phyloP scores from a whole-genome alignment of 2,329 filamentous ascomycete species.

The Sphaerulina vaccinii region DNA sequence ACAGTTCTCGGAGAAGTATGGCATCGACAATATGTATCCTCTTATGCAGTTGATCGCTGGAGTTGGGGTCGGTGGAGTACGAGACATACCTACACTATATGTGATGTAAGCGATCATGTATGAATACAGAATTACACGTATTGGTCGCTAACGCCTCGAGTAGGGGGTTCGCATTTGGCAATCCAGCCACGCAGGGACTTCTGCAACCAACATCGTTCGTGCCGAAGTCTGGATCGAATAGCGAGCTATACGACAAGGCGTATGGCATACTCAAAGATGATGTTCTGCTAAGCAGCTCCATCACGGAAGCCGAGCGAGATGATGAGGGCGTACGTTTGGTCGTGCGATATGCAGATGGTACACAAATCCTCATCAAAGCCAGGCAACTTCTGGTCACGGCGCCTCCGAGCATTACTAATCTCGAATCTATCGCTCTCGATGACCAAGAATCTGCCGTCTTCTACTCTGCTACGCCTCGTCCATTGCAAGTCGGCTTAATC shows the following conservation, averaged over 20 bases:
- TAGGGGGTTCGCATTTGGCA: conserved; percentile 6
- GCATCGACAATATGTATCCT: conserved; percentile 1
- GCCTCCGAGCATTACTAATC: conserved; percentile 9
- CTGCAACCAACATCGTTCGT: neutral
- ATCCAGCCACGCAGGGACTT: neutral
- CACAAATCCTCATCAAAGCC: conserved; percentile 6
- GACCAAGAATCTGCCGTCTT: conserved; percentile 8
- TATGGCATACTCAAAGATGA: conserved; percentile 2
- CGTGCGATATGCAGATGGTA: neutral
- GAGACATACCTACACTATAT: conserved; percentile 6
- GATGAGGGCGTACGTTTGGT: neutral
- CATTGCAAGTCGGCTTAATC: neutral
- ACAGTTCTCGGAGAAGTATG: conserved; percentile 14
- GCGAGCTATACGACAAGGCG: conserved; percentile 9
- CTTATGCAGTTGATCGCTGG: conserved; percentile 3
- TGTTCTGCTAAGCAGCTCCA: neutral
- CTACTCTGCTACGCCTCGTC: neutral
- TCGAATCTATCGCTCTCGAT: conserved; percentile 2
- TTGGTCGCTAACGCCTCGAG: neutral
- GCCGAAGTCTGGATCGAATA: conserved; percentile 4
- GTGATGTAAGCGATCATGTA: conserved; percentile 8
- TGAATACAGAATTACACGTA: too few relatives aligned
- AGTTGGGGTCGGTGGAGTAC: conserved; percentile 9
- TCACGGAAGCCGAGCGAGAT: conserved; percentile 1
- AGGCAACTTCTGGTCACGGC: conserved; percentile 8